Percentiles rank a stretch among this genome's conserved stretches.
Evolutionary conservation across 306 rosid species (phyloP).

Genomic region (Carpinus fangiana): DNA sequence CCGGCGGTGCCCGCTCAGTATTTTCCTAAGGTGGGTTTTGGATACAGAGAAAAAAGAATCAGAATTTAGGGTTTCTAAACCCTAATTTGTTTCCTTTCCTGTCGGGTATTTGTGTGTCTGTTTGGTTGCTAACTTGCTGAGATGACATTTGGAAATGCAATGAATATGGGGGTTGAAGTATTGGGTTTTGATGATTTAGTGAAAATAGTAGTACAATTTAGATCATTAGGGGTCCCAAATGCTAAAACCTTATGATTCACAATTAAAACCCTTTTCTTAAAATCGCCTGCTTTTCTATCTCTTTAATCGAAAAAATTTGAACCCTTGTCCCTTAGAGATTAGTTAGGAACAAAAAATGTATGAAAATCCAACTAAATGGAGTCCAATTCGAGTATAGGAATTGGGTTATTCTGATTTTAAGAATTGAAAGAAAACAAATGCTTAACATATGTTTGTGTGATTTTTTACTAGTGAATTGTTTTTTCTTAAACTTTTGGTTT

Average conservation of each 20-base stretch:
- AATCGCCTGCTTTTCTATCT: neutral
- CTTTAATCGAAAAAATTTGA: neutral
- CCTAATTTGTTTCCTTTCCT: slow-evolving; percentile 2
- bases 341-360: neutral
- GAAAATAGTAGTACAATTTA: no score
- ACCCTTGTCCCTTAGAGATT: neutral
- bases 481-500: neutral
- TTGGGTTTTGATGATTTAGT: neutral
- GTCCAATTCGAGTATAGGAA: neutral
- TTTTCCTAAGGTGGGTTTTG: slow-evolving; percentile 52
- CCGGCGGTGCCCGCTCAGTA: slow-evolving; percentile 65
- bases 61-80: neutral
- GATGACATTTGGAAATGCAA: neutral
- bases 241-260: neutral
- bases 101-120: neutral
- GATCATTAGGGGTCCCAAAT: neutral
- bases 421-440: neutral
- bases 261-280: neutral
- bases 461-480: slow-evolving; percentile 4
- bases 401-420: neutral
- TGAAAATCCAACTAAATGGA: neutral
- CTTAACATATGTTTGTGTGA: neutral
- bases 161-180: neutral
- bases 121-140: neutral
- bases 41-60: neutral